Evolutionary conservation across 2,329 filamentous ascomycete genomes (phyloP).

Genomic region (Colletotrichum higginsianum): DNA sequence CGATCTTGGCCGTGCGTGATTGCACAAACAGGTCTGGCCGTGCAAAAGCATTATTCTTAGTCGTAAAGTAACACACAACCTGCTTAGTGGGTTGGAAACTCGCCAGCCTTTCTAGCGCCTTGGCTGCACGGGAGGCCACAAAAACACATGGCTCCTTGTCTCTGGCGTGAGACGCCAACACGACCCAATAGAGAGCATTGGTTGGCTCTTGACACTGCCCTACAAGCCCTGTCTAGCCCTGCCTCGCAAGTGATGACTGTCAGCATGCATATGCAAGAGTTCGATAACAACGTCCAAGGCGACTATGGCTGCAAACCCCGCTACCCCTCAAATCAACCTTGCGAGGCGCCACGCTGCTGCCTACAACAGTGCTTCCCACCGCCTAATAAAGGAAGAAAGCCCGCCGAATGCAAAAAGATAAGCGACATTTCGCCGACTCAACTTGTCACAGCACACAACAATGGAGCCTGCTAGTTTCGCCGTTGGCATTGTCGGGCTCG

Average conservation of each 20-base stretch:
- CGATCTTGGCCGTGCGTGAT: no score
- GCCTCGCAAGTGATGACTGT: not conserved
- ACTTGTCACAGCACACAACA: not conserved
- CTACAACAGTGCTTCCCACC: not conserved
- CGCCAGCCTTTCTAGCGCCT: no score
- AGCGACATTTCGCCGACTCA: not conserved
- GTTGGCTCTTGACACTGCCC: not conserved
- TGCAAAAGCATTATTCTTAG: no score
- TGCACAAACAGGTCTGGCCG: no score
- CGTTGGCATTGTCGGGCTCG: constrained; percentile 38
- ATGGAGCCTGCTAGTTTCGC: constrained; percentile 32
- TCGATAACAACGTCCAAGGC: not conserved
- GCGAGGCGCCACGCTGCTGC: not conserved
- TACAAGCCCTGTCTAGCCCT: not conserved
- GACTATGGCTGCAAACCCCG: not conserved
- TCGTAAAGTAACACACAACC: no score
- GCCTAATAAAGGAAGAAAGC: not conserved
- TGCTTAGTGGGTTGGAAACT: no score
- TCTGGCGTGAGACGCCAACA: no score
- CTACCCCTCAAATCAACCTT: not conserved
- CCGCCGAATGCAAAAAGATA: not conserved
- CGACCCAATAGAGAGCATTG: no score
- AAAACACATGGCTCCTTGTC: no score
- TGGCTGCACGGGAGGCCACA: no score
- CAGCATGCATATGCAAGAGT: constrained; percentile 1